phyloP scores from a whole-genome alignment of 352 stramenopile genomes.

The Nothophytophthora sp. region DNA sequence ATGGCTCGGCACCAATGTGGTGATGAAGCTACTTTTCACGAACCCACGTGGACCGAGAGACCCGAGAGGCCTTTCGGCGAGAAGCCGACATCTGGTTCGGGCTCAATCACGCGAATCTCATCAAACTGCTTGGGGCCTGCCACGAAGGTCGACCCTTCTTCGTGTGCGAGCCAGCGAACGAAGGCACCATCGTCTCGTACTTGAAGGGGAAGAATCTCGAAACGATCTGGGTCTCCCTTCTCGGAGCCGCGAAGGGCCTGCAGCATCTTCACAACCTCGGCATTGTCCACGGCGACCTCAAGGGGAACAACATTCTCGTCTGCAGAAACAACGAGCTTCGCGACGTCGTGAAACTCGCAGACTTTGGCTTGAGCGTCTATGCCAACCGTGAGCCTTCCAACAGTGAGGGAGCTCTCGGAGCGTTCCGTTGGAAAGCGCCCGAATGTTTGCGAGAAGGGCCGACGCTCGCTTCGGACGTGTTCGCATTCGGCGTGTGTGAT shows the following conservation, averaged over 20 bases:
- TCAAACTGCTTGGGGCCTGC: constrained; percentile 31
- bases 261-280: constrained; percentile 21
- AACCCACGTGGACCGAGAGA: no score
- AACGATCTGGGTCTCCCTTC: constrained; percentile 24
- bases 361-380: constrained; percentile 27
- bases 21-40: no score
- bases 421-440: constrained; percentile 18
- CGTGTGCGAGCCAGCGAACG: constrained; percentile 21
- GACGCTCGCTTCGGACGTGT: constrained; percentile 18
- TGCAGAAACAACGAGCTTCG: constrained; percentile 14
- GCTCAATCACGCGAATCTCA: constrained; percentile 28
- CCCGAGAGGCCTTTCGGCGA: constrained; percentile 4
- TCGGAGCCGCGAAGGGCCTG: constrained; percentile 23
- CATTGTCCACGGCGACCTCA: constrained; percentile 29
- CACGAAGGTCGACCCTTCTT: constrained; percentile 25
- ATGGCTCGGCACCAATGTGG: constrained; percentile 26
- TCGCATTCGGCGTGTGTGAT: constrained; percentile 25
- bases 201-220: constrained; percentile 7
- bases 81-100: constrained; percentile 29
- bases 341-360: constrained; percentile 34
- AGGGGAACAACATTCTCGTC: constrained; percentile 41
- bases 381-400: neutral
- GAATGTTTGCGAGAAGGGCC: constrained; percentile 7
- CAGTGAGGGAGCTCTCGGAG: constrained; percentile 5
- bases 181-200: constrained; percentile 15